A percentile compares a stretch with the other conserved stretches of the same genome.
phyloP scores from a whole-genome alignment of 805 yeast species.

The Starmerella sp. region DNA sequence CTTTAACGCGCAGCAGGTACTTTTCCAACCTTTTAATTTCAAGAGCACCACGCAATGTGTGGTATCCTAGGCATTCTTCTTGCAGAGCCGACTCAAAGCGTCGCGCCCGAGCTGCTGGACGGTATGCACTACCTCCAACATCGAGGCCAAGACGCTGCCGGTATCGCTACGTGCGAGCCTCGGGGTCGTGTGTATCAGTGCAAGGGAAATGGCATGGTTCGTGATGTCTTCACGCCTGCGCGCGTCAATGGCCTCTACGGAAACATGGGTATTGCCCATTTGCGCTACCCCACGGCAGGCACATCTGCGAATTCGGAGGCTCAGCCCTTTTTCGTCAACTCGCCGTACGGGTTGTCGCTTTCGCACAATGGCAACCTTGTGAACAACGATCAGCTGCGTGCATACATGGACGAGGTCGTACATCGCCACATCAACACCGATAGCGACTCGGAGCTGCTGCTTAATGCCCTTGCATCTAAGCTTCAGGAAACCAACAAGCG shows the following conservation, averaged over 20 bases:
- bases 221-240: conserved; percentile 83
- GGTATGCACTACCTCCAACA: conserved; percentile 90
- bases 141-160: conserved; percentile 99
- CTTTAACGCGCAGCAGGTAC: neutral
- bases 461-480: conserved; percentile 86
- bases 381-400: conserved; percentile 64
- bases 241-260: conserved; percentile 76
- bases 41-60: conserved; percentile 51
- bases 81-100: conserved; percentile 60
- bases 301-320: conserved; percentile 93
- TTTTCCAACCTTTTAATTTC: neutral
- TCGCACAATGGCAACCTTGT: conserved; percentile 94
- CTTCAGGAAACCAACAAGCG: conserved; percentile 83
- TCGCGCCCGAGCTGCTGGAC: conserved; percentile 83
- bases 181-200: conserved; percentile 93
- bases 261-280: conserved; percentile 87
- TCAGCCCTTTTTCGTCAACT: conserved; percentile 94
- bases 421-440: conserved; percentile 98
- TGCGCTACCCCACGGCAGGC: conserved; percentile 97
- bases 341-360: conserved; percentile 86
- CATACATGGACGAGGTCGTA: conserved; percentile 80
- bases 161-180: conserved; percentile 89
- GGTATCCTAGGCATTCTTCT: conserved; percentile 84
- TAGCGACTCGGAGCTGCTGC: conserved; percentile 81
- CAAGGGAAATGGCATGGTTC: conserved; percentile 97